phyloP scores from a whole-genome alignment of 345 rosid genomes.

The Camelina neglecta region DNA sequence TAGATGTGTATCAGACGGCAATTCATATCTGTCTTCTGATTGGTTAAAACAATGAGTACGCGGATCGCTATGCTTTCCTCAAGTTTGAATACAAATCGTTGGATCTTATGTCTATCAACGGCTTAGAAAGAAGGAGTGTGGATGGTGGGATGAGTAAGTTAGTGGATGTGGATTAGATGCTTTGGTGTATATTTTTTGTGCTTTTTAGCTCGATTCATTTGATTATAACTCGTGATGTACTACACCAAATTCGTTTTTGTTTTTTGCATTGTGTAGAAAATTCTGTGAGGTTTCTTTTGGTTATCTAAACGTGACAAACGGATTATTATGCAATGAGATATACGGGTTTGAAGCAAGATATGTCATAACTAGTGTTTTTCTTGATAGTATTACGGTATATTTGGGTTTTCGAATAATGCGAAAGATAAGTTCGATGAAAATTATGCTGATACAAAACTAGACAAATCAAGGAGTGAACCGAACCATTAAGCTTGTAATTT shows the following conservation, averaged over 20 bases:
- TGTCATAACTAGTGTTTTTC: conserved; percentile 58
- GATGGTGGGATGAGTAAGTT: conserved; percentile 15
- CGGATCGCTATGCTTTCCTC: conserved; percentile 48
- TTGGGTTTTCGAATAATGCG: conserved; percentile 19
- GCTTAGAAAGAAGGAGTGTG: conserved; percentile 19
- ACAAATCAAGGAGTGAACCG: conserved; percentile 26
- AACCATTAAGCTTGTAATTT: background rate
- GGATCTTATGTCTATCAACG: conserved; percentile 60
- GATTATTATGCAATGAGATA: conserved; percentile 28
- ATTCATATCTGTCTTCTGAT: conserved; percentile 51
- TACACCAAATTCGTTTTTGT: conserved; percentile 38
- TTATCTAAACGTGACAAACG: background rate
- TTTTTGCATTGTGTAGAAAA: conserved; percentile 46
- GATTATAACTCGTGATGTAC: conserved; percentile 40
- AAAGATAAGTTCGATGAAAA: background rate
- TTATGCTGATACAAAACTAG: background rate
- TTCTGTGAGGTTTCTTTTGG: conserved; percentile 55
- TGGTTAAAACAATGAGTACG: conserved; percentile 53
- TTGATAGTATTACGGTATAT: conserved; percentile 45
- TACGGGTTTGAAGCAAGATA: conserved; percentile 46
- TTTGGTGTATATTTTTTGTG: conserved; percentile 57
- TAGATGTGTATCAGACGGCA: conserved; percentile 40
- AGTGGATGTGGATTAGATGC: conserved; percentile 37
- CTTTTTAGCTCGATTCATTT: conserved; percentile 60
- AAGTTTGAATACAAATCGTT: conserved; percentile 65